A percentile compares a stretch with the other conserved stretches of the same genome.
Conservation (phyloP, 1,284 basidiomycete genomes). For the Ganoderma resinaceum region DNA sequence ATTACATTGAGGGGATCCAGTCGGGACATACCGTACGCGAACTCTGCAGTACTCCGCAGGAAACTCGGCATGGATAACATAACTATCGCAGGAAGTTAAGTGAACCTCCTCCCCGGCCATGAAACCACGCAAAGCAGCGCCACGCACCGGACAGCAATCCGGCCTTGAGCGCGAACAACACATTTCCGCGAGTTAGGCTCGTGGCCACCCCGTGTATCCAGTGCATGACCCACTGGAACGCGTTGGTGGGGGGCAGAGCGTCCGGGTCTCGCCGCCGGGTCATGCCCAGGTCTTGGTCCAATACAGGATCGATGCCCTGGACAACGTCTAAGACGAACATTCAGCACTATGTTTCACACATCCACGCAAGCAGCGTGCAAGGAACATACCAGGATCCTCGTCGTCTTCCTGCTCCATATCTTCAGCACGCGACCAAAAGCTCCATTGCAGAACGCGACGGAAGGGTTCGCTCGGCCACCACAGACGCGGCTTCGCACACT, state of each 20-base stretch:
- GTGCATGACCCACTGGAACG: constrained; percentile 58
- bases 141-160: constrained; percentile 64
- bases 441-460: constrained; percentile 49
- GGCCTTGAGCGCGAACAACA: constrained; percentile 83
- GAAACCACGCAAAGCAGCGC: not conserved
- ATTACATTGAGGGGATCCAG: no score
- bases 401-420: constrained; percentile 55
- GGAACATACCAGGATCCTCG: constrained; percentile 56
- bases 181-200: constrained; percentile 61
- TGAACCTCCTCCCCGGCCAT: not conserved
- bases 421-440: constrained; percentile 56
- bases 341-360: not conserved
- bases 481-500: constrained; percentile 55
- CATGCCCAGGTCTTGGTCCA: constrained; percentile 57
- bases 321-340: constrained; percentile 53
- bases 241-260: constrained; percentile 71
- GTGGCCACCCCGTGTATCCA: constrained; percentile 49
- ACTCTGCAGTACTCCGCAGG: constrained; percentile 58
- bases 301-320: constrained; percentile 57
- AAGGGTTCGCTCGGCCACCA: constrained; percentile 72
- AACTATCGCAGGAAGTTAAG: constrained; percentile 43
- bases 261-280: constrained; percentile 74
- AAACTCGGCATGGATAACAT: constrained; percentile 67
- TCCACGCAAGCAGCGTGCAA: not conserved
- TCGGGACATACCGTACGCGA: constrained; percentile 61